A percentile compares a stretch with the other conserved stretches of the same genome.
phyloP scores from a whole-genome alignment of 495 filamentous ascomycete genomes.

The Talaromyces nanjingensis region DNA sequence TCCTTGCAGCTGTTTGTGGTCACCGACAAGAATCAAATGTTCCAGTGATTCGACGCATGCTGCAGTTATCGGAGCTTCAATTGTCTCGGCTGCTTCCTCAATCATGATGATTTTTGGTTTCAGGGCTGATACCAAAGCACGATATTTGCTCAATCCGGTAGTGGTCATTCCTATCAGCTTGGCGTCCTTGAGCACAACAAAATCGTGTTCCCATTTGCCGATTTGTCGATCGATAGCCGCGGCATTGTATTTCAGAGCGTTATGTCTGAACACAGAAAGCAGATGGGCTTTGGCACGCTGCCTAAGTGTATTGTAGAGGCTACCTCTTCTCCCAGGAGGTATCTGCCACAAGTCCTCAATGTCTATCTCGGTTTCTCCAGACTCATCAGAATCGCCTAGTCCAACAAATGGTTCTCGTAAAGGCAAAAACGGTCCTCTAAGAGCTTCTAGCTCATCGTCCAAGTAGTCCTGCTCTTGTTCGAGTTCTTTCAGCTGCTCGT shows the following conservation, averaged over 20 bases:
- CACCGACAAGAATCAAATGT: slow-evolving; percentile 70
- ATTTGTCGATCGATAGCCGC: slow-evolving; percentile 36
- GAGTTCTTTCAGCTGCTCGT: slow-evolving; percentile 56
- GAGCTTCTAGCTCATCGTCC: slow-evolving; percentile 46
- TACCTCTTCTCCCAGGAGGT: slow-evolving; percentile 41
- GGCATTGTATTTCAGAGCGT: slow-evolving; percentile 35
- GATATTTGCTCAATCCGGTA: slow-evolving; percentile 85
- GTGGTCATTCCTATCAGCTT: slow-evolving; percentile 70
- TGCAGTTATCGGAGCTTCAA: slow-evolving; percentile 58
- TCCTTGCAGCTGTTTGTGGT: slow-evolving; percentile 67
- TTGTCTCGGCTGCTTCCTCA: slow-evolving; percentile 70
- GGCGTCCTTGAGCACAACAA: slow-evolving; percentile 37
- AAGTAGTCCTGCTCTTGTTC: slow-evolving; percentile 52
- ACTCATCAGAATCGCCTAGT: neutral
- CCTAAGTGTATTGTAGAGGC: slow-evolving; percentile 53
- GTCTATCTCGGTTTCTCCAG: slow-evolving; percentile 11
- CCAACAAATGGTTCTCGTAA: slow-evolving; percentile 46
- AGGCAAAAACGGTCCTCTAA: slow-evolving; percentile 40
- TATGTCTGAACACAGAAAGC: slow-evolving; percentile 30
- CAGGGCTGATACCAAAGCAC: slow-evolving; percentile 62
- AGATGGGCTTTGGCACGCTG: slow-evolving; percentile 35
- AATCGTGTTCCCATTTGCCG: slow-evolving; percentile 50
- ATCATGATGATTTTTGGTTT: slow-evolving; percentile 61
- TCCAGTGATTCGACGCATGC: slow-evolving; percentile 62
- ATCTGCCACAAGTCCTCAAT: slow-evolving; percentile 52